Evolutionary conservation across 2,329 filamentous ascomycete species (phyloP), one percentile per base, ranked within the genome.

Genomic region (Exophiala dermatitidis): DNA sequence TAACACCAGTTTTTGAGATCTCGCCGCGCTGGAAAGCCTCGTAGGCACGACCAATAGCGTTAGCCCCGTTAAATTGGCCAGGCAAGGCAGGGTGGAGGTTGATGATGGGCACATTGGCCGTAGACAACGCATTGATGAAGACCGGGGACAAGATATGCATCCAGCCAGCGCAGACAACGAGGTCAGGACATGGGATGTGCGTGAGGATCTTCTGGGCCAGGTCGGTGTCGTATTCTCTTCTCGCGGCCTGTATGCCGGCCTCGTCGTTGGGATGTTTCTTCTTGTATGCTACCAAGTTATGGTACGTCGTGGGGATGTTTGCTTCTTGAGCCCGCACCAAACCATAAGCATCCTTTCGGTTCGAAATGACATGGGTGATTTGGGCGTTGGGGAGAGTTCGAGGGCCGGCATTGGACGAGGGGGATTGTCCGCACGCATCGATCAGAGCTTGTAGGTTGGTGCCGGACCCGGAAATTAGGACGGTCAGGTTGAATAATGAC

Each of bases 81-180:
- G 78, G 85, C 38, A 88, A 69, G 2, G 85, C 82, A 7, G 88
- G 89, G 65, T 95, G 89, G 38, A 95, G 70, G 66, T 95, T 95
- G 64, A 95, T 90, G 42, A 91, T 82, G 28, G 77, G 78, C 34
- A 91, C 75, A 0, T 77, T 78, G 0, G 76, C 80, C 8, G 68
- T 72, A 33, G 80, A 76, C 5, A 95, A 66, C 1, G 88, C 86
- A 5, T 78, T 75, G 45, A 95, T 73, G 67, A 94, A 93, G 1
- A 75, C 72, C 2, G 75, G 74, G 0, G 82, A 83, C 46, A 94
- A 79, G 53, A 94, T 84, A 67, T 93, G 84, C 88, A 94, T 94
- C 79, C 87, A 94, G 2, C 90, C 89, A 2, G 87, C 84, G 61
- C 90, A 86, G 5, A 93, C 84, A 46, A 95, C 81, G 50, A 95